A percentile compares a stretch with the other conserved stretches of the same genome.
Conservation (phyloP, 192 early-diverging fungal species). For the Neocallimastix lanati region DNA sequence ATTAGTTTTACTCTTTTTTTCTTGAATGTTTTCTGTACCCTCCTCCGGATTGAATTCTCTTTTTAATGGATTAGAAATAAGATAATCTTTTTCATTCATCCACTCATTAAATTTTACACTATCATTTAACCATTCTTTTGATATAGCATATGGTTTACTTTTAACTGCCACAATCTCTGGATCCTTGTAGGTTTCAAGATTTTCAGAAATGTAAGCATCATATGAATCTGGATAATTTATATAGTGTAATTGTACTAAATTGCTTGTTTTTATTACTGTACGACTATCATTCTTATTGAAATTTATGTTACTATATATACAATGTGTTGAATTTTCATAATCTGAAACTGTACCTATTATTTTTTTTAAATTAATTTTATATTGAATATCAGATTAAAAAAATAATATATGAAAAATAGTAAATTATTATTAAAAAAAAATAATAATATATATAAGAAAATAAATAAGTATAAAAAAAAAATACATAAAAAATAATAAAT, state of each 20-base stretch:
- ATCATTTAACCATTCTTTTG: conserved; percentile 53
- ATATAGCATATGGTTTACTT: conserved; percentile 48
- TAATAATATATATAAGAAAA: too few species aligned
- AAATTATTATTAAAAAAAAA: too few species aligned
- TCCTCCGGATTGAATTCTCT: background rate
- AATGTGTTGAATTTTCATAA: background rate
- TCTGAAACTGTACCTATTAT: background rate
- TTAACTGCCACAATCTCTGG: conserved; percentile 40
- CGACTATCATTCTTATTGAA: background rate
- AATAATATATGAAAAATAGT: too few species aligned
- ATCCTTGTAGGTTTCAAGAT: conserved; percentile 36
- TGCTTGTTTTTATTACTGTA: background rate
- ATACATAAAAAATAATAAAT: too few species aligned
- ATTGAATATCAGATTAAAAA: too few species aligned
- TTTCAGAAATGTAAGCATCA: conserved; percentile 49
- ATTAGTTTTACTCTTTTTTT: background rate
- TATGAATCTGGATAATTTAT: conserved; percentile 54
- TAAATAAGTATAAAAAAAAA: too few species aligned
- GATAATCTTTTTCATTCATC: conserved; percentile 76
- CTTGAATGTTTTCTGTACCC: conserved; percentile 12
- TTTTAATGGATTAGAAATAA: background rate
- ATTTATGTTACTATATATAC: background rate
- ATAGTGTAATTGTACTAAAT: background rate
- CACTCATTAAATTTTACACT: conserved; percentile 56
- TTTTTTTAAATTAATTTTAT: background rate